phyloP scores from a whole-genome alignment of 2,329 filamentous ascomycete genomes.

The Pseudogymnoascus sp. region DNA sequence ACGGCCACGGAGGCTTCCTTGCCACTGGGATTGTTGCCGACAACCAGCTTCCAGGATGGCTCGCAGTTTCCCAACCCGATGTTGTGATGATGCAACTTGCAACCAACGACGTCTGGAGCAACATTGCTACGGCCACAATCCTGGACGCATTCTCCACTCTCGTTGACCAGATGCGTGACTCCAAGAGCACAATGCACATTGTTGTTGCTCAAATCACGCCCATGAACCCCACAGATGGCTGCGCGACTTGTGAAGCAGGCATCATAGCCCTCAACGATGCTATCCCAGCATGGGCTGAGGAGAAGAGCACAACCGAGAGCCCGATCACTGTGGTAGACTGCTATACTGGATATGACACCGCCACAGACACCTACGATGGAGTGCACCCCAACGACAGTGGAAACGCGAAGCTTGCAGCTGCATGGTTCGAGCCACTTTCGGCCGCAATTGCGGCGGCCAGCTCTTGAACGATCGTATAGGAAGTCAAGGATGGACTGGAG shows the following conservation, averaged over 20 bases:
- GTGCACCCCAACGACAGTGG: slow-evolving; percentile 30
- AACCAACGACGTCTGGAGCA: slow-evolving; percentile 36
- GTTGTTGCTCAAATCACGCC: slow-evolving; percentile 32
- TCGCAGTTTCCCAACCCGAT: slow-evolving; percentile 33
- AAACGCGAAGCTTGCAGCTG: slow-evolving; percentile 26
- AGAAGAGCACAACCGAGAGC: slow-evolving; percentile 23
- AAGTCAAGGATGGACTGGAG: not conserved
- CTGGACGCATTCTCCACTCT: slow-evolving; percentile 33
- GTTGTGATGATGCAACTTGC: slow-evolving; percentile 41
- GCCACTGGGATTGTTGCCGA: slow-evolving; percentile 34
- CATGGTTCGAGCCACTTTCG: slow-evolving; percentile 22
- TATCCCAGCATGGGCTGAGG: slow-evolving; percentile 27
- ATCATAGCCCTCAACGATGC: slow-evolving; percentile 24
- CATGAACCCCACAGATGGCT: slow-evolving; percentile 25
- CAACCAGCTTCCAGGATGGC: slow-evolving; percentile 33
- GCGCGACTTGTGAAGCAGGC: slow-evolving; percentile 22
- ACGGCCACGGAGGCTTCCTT: slow-evolving; percentile 37
- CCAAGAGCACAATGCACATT: slow-evolving; percentile 34
- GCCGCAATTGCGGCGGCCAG: not conserved
- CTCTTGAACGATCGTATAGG: not conserved
- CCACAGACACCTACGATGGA: slow-evolving; percentile 27
- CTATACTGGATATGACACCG: slow-evolving; percentile 29
- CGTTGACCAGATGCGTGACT: slow-evolving; percentile 35
- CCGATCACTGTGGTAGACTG: slow-evolving; percentile 31
- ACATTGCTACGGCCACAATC: slow-evolving; percentile 29